Percentiles rank a stretch among this genome's conserved stretches.
Evolutionary conservation across 164 flowering plant genomes (phyloP).

Genomic region (Aristolochia contorta): DNA sequence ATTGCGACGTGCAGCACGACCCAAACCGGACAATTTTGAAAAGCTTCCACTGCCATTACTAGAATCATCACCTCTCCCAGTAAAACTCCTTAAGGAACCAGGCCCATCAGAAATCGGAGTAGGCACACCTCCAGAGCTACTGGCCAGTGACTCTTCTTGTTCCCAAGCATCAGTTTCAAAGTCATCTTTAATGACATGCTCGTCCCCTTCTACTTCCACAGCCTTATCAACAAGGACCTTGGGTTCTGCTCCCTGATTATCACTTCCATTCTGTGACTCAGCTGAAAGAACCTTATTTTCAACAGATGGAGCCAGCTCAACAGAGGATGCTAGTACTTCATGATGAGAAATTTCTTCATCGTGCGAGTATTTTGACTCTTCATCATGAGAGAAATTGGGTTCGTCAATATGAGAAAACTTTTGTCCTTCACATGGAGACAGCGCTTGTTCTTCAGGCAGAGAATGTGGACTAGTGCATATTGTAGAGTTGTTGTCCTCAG

Average conservation of each 20-base stretch:
- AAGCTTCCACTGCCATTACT: slow-evolving; percentile 70
- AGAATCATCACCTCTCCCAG: slow-evolving; percentile 79
- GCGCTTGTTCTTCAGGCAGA: slow-evolving; percentile 21
- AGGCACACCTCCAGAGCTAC: slow-evolving; percentile 23
- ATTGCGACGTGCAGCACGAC: slow-evolving; percentile 89
- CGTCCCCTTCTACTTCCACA: slow-evolving; percentile 27
- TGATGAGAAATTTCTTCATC: no score
- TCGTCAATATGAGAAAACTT: no score
- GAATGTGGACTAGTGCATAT: slow-evolving; percentile 5
- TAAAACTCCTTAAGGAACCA: slow-evolving; percentile 61
- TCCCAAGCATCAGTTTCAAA: slow-evolving; percentile 55
- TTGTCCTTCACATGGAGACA: no score
- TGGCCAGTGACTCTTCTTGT: slow-evolving; percentile 41
- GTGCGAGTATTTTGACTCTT: no score
- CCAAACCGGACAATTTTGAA: slow-evolving; percentile 85
- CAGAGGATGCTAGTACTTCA: not conserved
- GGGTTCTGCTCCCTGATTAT: slow-evolving; percentile 20
- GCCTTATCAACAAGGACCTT: slow-evolving; percentile 28
- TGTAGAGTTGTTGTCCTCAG: slow-evolving; percentile 26
- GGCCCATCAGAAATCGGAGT: slow-evolving; percentile 62
- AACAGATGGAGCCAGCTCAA: slow-evolving; percentile 13
- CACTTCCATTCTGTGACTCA: slow-evolving; percentile 16
- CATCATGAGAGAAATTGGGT: no score
- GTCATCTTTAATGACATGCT: slow-evolving; percentile 36
- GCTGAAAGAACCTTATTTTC: slow-evolving; percentile 21